Percentiles rank a stretch among this genome's conserved stretches.
Evolutionary conservation across 2,329 filamentous ascomycete species (phyloP).

Genomic region (Venturiaceae sp.): DNA sequence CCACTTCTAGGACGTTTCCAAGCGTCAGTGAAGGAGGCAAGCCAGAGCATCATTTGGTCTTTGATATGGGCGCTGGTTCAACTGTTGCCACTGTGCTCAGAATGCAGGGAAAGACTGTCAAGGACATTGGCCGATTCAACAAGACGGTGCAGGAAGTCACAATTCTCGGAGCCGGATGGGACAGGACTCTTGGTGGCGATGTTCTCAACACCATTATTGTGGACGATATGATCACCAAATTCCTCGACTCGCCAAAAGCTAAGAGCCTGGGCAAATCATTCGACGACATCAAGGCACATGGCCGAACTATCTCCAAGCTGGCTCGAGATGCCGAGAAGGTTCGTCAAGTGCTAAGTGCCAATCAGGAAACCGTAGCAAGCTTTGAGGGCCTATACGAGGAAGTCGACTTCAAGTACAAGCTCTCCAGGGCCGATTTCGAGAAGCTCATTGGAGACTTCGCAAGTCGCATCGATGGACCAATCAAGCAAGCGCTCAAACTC

Average conservation of each 20-base stretch:
- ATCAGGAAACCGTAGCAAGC: slow-evolving; percentile 66
- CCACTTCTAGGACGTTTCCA: slow-evolving; percentile 82
- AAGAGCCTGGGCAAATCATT: slow-evolving; percentile 54
- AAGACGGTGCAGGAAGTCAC: slow-evolving; percentile 96
- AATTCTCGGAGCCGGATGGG: slow-evolving; percentile 79
- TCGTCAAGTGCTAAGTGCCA: slow-evolving; percentile 87
- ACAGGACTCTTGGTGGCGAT: slow-evolving; percentile 82
- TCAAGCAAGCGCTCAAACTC: slow-evolving; percentile 64
- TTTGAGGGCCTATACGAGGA: slow-evolving; percentile 91
- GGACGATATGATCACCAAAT: slow-evolving; percentile 76
- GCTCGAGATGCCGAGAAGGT: slow-evolving; percentile 83
- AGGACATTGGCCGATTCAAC: slow-evolving; percentile 87
- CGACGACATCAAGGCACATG: slow-evolving; percentile 61
- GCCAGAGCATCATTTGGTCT: slow-evolving; percentile 86
- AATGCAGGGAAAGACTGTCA: slow-evolving; percentile 82
- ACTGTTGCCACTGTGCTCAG: slow-evolving; percentile 82
- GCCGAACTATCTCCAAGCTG: slow-evolving; percentile 80
- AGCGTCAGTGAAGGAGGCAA: slow-evolving; percentile 72
- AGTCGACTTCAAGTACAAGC: slow-evolving; percentile 86
- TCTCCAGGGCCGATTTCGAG: slow-evolving; percentile 73
- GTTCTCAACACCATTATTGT: slow-evolving; percentile 79
- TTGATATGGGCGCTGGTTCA: slow-evolving; percentile 95
- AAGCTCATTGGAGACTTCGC: slow-evolving; percentile 59
- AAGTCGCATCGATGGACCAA: slow-evolving; percentile 56
- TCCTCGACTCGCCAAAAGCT: slow-evolving; percentile 46